phyloP scores from a whole-genome alignment of 164 flowering plant genomes.

The Stephania japonica region DNA sequence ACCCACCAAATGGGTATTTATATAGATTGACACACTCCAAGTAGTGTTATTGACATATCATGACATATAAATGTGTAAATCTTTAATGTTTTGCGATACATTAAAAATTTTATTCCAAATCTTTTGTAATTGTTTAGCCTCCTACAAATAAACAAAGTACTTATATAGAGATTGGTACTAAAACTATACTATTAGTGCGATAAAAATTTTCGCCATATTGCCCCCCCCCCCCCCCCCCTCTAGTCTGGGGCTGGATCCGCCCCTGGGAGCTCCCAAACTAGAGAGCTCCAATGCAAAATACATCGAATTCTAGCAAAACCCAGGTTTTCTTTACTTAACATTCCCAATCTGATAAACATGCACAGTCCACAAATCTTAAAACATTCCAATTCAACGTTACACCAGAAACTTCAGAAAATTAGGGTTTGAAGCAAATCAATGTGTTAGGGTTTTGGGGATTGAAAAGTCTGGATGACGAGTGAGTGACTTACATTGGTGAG shows the following conservation, averaged over 20 bases:
- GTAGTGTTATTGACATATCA: too few relatives aligned
- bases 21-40: too few relatives aligned
- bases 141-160: too few relatives aligned
- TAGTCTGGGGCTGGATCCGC: too few relatives aligned
- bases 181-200: too few relatives aligned
- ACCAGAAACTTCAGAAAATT: not conserved
- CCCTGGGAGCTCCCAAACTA: not conserved
- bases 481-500: slow-evolving; percentile 23
- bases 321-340: not conserved
- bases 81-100: too few relatives aligned
- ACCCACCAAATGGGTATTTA: too few relatives aligned
- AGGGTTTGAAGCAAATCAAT: not conserved
- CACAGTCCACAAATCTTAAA: not conserved
- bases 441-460: not conserved
- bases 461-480: not conserved
- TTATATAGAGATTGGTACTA: not conserved
- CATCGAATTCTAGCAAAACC: not conserved
- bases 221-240: too few relatives aligned
- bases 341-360: not conserved
- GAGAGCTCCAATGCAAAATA: not conserved
- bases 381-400: not conserved
- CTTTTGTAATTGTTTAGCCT: too few relatives aligned
- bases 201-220: not conserved
- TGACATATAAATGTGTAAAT: too few relatives aligned
- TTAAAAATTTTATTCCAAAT: too few relatives aligned